Evolutionary conservation across 176 grass and related monocot genomes (phyloP).

Genomic region (Canna indica): DNA sequence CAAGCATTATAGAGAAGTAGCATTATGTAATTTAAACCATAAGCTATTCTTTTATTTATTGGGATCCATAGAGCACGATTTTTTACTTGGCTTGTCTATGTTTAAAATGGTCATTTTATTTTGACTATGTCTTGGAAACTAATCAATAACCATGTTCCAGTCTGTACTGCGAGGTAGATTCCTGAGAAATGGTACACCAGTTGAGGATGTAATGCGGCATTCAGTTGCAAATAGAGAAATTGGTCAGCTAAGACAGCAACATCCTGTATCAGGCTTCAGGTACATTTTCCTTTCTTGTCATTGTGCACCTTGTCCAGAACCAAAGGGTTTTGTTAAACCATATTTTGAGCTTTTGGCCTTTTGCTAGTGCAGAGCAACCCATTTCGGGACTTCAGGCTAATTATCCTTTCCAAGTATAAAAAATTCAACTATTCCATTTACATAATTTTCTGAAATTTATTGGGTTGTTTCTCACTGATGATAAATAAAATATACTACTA

Average conservation of each 20-base stretch:
- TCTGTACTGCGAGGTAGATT: slow-evolving; percentile 59
- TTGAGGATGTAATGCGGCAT: slow-evolving; percentile 15
- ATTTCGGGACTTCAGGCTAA: not conserved
- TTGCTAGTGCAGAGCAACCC: not conserved
- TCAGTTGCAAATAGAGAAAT: slow-evolving; percentile 40
- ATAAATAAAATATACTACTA: too few relatives aligned
- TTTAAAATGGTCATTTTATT: not conserved
- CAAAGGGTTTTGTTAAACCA: not conserved
- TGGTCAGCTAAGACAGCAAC: slow-evolving; percentile 42
- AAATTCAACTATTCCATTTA: not conserved
- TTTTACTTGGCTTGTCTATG: not conserved
- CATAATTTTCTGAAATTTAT: too few relatives aligned
- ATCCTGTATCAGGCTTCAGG: slow-evolving; percentile 60
- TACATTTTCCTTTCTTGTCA: slow-evolving; percentile 30
- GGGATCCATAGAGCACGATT: too few relatives aligned
- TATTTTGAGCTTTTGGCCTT: not conserved
- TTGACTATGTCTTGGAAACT: not conserved
- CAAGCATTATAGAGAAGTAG: not conserved
- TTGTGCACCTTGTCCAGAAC: slow-evolving; percentile 1
- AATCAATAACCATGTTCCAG: slow-evolving; percentile 40
- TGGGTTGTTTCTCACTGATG: too few relatives aligned
- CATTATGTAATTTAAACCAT: not conserved
- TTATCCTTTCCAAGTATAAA: not conserved
- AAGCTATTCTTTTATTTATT: too few relatives aligned
- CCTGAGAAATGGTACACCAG: slow-evolving; percentile 23